These are phyloP conservation scores for Fonsecaea monophora DNA, from an alignment of 2,329 filamentous ascomycete species.

Conservation along the genomic window DNA sequence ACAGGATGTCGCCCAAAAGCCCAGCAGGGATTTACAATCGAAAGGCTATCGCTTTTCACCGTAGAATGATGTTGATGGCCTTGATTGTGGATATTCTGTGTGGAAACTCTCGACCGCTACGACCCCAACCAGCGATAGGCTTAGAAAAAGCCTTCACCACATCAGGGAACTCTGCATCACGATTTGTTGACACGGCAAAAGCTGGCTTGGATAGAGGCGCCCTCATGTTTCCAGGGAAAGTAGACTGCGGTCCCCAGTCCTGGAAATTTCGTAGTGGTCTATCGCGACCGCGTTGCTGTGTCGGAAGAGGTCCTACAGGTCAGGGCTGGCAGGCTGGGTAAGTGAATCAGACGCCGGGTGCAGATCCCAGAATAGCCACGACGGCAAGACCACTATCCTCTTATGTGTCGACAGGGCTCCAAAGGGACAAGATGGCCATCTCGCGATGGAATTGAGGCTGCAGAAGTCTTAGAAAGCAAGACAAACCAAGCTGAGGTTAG, in stretches of 20 bases:
- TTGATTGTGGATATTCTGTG: slow-evolving; percentile 14
- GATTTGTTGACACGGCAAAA: slow-evolving; percentile 27
- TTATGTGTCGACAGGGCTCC: not conserved
- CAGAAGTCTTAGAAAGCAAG: slow-evolving; percentile 17
- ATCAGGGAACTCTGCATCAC: slow-evolving; percentile 30
- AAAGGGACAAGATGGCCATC: slow-evolving; percentile 4
- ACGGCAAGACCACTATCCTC: not conserved
- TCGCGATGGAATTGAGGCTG: slow-evolving; percentile 8
- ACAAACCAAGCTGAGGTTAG: slow-evolving; percentile 23
- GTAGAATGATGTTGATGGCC: slow-evolving; percentile 12
- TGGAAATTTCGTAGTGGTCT: slow-evolving; percentile 8
- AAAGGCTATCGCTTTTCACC: slow-evolving; percentile 10
- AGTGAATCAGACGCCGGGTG: not conserved
- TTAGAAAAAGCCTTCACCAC: slow-evolving; percentile 24
- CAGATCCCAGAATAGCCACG: not conserved
- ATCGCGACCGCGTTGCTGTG: slow-evolving; percentile 1
- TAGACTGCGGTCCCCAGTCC: slow-evolving; percentile 7
- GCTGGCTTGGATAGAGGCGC: slow-evolving; percentile 21
- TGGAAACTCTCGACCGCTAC: slow-evolving; percentile 25
- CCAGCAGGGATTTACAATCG: slow-evolving; percentile 11
- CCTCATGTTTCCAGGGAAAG: slow-evolving; percentile 29
- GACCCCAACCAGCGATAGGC: slow-evolving; percentile 24
- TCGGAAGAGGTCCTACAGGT: not conserved
- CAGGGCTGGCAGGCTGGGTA: not conserved
- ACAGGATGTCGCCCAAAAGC: slow-evolving; percentile 5